phyloP scores from a whole-genome alignment of 495 filamentous ascomycete species.

The Glarea lozoyensis region DNA sequence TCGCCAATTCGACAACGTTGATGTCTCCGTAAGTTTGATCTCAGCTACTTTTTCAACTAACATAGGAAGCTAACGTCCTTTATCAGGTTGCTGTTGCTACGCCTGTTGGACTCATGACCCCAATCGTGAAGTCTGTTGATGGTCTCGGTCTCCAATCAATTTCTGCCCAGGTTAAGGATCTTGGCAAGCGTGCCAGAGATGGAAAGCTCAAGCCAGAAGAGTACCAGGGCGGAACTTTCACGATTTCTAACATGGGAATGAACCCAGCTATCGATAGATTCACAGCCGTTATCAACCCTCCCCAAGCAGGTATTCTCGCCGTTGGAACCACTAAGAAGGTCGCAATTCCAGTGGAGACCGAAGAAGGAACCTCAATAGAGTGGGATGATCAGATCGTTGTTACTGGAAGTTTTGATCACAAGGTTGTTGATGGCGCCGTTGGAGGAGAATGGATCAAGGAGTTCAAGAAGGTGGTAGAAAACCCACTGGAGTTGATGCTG shows the following conservation, averaged over 20 bases:
- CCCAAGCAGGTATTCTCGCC: constrained; percentile 91
- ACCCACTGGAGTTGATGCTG: constrained; percentile 87
- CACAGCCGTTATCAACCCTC: constrained; percentile 99
- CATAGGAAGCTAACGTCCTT: not conserved
- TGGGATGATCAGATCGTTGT: constrained; percentile 97
- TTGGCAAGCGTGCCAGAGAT: constrained; percentile 90
- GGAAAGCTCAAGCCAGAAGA: constrained; percentile 99
- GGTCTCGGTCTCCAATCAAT: constrained; percentile 77
- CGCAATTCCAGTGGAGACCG: constrained; percentile 73
- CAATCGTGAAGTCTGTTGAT: constrained; percentile 85
- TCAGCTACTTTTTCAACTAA: not conserved
- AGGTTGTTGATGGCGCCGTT: constrained; percentile 80
- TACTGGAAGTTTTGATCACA: constrained; percentile 95
- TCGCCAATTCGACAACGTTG: constrained; percentile 83
- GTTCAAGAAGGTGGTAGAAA: constrained; percentile 96
- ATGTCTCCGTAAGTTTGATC: constrained; percentile 50
- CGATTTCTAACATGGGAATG: constrained; percentile 99
- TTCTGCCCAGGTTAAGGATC: constrained; percentile 82
- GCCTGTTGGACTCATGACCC: constrained; percentile 90
- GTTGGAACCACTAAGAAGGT: constrained; percentile 95
- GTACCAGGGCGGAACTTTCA: constrained; percentile 98
- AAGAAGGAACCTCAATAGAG: constrained; percentile 72
- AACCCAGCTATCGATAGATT: constrained; percentile 93
- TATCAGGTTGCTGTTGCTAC: constrained; percentile 84
- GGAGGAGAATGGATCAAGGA: constrained; percentile 96